Conservation (phyloP, 768 basidiomycete genomes). For the Mycena filopes region DNA sequence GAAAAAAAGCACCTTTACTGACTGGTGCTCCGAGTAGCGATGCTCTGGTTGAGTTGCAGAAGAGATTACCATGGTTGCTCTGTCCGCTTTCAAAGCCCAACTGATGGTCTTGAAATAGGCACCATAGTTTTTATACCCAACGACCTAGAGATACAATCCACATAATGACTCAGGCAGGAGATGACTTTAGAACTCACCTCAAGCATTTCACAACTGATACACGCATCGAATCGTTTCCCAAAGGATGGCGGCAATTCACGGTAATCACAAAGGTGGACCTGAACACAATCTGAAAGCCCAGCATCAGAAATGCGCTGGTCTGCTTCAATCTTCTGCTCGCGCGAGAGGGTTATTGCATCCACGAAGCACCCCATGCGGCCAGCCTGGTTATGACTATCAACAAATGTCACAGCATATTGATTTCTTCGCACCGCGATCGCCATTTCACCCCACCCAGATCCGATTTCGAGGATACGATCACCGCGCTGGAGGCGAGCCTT, state of each 20-base stretch:
- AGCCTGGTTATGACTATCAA: too few species aligned
- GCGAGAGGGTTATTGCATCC: slow-evolving; percentile 64
- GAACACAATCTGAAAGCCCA: slow-evolving; percentile 50
- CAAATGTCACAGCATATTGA: too few species aligned
- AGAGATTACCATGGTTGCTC: background rate
- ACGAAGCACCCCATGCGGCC: slow-evolving; percentile 47
- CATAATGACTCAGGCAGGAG: background rate
- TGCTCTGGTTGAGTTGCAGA: background rate
- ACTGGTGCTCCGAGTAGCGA: too few species aligned
- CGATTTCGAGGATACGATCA: slow-evolving; percentile 64
- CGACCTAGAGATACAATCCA: background rate
- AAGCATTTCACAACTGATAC: slow-evolving; percentile 55
- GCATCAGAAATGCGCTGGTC: slow-evolving; percentile 52
- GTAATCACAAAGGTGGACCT: slow-evolving; percentile 66
- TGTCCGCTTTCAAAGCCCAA: background rate
- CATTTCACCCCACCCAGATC: slow-evolving; percentile 65
- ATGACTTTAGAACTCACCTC: slow-evolving; percentile 36
- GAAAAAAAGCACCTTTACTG: background rate
- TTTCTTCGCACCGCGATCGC: slow-evolving; percentile 55
- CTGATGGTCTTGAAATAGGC: background rate
- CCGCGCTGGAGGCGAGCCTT: slow-evolving; percentile 59
- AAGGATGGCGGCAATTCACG: slow-evolving; percentile 58
- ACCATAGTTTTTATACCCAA: background rate
- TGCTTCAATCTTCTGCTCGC: slow-evolving; percentile 58
- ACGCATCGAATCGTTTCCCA: slow-evolving; percentile 54